Conservation (phyloP, 331 rosid genomes). For the Quercus tomentella region DNA sequence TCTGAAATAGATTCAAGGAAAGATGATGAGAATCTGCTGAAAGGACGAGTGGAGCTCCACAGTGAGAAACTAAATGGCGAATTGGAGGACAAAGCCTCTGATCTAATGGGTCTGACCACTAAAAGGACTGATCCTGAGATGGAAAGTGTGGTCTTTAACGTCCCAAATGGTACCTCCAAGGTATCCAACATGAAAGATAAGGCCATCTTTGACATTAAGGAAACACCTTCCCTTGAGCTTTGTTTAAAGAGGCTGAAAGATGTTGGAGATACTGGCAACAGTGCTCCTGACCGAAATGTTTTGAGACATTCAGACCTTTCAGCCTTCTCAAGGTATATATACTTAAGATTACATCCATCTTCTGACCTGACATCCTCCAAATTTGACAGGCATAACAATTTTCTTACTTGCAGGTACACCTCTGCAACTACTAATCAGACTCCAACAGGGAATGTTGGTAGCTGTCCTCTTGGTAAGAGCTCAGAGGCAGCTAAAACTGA, state of each 20-base stretch:
- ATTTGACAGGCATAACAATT: neutral
- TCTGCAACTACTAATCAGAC: conserved; percentile 16
- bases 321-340: conserved; percentile 32
- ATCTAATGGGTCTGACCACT: conserved; percentile 4
- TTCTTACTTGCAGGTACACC: conserved; percentile 18
- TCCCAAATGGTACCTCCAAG: conserved; percentile 5
- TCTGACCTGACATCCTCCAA: neutral
- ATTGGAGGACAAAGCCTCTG: conserved; percentile 1
- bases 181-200: neutral
- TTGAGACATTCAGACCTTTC: conserved; percentile 22
- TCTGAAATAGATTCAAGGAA: conserved; percentile 11
- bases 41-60: conserved; percentile 12
- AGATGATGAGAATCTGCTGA: conserved; percentile 1
- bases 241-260: conserved; percentile 26
- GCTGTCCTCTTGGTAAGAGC: conserved; percentile 28
- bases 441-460: conserved; percentile 14
- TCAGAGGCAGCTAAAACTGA: conserved; percentile 24
- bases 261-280: conserved; percentile 9
- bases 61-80: conserved; percentile 7
- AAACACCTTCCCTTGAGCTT: conserved; percentile 23
- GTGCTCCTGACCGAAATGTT: conserved; percentile 24
- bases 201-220: conserved; percentile 9
- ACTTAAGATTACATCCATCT: neutral
- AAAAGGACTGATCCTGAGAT: neutral
- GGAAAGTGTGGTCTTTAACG: neutral